phyloP scores from a whole-genome alignment of 495 filamentous ascomycete genomes.

The Talaromyces nanjingensis region DNA sequence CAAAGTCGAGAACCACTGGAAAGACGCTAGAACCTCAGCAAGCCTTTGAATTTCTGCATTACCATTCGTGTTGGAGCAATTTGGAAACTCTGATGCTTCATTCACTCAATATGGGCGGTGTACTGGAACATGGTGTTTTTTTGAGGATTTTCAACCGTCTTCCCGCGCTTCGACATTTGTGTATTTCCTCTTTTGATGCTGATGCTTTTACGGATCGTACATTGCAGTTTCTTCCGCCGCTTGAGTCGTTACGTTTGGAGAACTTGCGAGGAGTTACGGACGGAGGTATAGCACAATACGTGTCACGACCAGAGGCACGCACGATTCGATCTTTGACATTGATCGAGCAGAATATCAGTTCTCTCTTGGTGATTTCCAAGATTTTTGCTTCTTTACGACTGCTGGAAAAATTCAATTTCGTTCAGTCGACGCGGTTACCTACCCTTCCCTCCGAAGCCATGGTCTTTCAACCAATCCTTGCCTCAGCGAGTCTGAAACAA shows the following conservation, averaged over 20 bases:
- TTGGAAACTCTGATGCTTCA: constrained; percentile 72
- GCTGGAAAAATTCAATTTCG: constrained; percentile 61
- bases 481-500: constrained; percentile 56
- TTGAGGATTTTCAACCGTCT: constrained; percentile 60
- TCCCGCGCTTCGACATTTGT: constrained; percentile 64
- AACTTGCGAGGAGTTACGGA: constrained; percentile 72
- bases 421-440: constrained; percentile 56
- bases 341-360: constrained; percentile 58
- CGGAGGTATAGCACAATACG: constrained; percentile 66
- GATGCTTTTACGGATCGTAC: constrained; percentile 67
- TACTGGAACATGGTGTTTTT: constrained; percentile 58
- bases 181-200: constrained; percentile 65
- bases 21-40: constrained; percentile 54
- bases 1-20: not conserved
- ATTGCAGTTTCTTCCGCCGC: constrained; percentile 60
- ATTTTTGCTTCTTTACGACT: constrained; percentile 60
- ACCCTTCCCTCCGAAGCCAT: constrained; percentile 50
- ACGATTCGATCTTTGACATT: constrained; percentile 55
- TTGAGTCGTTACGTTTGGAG: constrained; percentile 69
- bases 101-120: constrained; percentile 48
- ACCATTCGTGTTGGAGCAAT: constrained; percentile 62
- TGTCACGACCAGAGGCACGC: constrained; percentile 48
- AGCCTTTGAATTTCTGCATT: constrained; percentile 60
- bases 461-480: constrained; percentile 62
- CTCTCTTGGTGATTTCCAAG: constrained; percentile 64